Evolutionary conservation across 805 yeast species (phyloP), one percentile per base, ranked within the genome.

Genomic region (Saccharomycopsis synnaedendra): DNA sequence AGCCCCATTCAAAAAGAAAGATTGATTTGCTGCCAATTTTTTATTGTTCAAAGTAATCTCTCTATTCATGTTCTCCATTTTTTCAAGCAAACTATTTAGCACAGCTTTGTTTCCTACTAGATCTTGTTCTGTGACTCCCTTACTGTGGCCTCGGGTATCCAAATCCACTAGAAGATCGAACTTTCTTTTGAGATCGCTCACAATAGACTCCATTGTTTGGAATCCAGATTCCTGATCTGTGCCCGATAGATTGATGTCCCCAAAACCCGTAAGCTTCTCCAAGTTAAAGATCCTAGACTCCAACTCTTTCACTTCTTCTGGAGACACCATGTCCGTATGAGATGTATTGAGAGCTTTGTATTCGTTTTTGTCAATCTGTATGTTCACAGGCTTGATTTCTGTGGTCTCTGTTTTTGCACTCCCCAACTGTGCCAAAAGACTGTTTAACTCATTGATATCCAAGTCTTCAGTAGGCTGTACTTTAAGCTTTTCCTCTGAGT

Each of bases 391-490:
- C 6, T 19, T 33, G 5, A 10, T 40, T 6, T 7, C 8, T 30
- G 33, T 7, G 10, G 33, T 5, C 10, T 34, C 36, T 37, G 10
- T 19, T 42, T 42, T 35, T 7, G 43, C 43, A 19, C 19, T 19
- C 19, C 19, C 19, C 29, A 27, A n/a, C 43, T 28, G 37, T 7
- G 29, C n/a, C 4, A 37, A 5, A 30, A 19, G n/a, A 10, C 8
- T 39, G 19, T 45, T 30, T 35, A 44, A 51, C 34, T 45, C 55
- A 3, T 48, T 45, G 28, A 27, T 32, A 38, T 48, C 48, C 8
- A 49, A 41, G 38, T 54, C 51, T 30, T 44, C 55, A 5, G 42
- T 45, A 19, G 53, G 52, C 43, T 54, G 47, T 39, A 46, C 40
- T 43, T 54, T 44, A 9, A 47, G 45, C 4, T 33, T 10, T 9